These are phyloP conservation scores for Stenogyne calaminthoides DNA, from an alignment of 305 asterid species.

Conservation along the genomic window DNA sequence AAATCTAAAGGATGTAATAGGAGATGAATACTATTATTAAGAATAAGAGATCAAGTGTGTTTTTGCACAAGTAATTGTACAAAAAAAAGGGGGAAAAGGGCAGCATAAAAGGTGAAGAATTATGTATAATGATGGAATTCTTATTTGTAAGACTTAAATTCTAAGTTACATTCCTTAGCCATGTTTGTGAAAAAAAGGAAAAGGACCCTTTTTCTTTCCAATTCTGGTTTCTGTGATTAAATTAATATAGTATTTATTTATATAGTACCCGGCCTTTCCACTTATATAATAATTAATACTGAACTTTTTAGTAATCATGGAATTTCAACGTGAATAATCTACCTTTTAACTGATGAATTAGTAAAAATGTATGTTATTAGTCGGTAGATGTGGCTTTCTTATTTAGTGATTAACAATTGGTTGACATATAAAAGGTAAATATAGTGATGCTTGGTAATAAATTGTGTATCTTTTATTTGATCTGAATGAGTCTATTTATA, in stretches of 20 bases:
- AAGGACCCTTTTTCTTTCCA: background rate
- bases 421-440: too few relatives aligned
- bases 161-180: slow-evolving; percentile 22
- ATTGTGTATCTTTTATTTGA: too few relatives aligned
- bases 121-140: background rate
- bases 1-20: too few relatives aligned
- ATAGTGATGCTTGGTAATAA: too few relatives aligned
- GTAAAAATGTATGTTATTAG: too few relatives aligned
- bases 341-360: background rate
- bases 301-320: background rate
- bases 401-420: too few relatives aligned
- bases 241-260: too few relatives aligned
- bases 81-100: background rate
- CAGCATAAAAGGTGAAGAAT: background rate
- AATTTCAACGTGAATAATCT: background rate
- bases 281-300: background rate
- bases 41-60: too few relatives aligned
- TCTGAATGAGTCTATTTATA: too few relatives aligned
- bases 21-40: too few relatives aligned
- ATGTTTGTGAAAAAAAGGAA: background rate
- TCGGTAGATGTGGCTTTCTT: too few relatives aligned
- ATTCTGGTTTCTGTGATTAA: background rate
- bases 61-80: background rate
- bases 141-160: slow-evolving; percentile 20
- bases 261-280: background rate